These are phyloP conservation scores for Xylaria scruposa DNA, from an alignment of 495 filamentous ascomycete genomes.

Conservation along the genomic window DNA sequence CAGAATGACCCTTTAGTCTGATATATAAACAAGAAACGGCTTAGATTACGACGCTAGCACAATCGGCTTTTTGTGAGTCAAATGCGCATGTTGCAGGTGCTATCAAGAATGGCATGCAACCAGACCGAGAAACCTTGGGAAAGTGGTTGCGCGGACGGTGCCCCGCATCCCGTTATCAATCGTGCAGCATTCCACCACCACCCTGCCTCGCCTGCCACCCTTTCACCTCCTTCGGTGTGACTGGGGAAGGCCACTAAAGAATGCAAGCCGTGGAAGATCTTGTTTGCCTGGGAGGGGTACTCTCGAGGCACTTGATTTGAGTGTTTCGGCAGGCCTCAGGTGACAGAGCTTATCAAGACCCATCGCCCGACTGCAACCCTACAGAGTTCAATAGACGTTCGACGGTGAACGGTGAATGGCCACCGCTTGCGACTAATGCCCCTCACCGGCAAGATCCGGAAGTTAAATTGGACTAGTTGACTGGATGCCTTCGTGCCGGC, in stretches of 20 bases:
- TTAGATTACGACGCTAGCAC: neutral
- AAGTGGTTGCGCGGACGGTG: neutral
- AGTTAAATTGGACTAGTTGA: slow-evolving; percentile 11
- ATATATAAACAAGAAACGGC: neutral
- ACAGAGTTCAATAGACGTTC: neutral
- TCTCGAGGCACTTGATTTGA: slow-evolving; percentile 9
- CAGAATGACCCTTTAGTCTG: slow-evolving; percentile 7
- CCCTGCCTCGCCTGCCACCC: neutral
- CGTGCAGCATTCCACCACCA: neutral
- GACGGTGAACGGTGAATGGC: slow-evolving; percentile 12
- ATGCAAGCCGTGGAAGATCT: slow-evolving; percentile 8
- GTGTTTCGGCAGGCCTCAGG: slow-evolving; percentile 21
- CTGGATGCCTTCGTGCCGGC: neutral
- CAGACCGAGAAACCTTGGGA: neutral
- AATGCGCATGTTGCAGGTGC: neutral
- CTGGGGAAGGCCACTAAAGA: slow-evolving; percentile 9
- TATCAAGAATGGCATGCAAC: neutral
- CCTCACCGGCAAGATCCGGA: slow-evolving; percentile 19
- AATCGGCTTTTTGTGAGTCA: neutral
- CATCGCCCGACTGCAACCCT: slow-evolving; percentile 17
- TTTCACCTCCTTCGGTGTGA: slow-evolving; percentile 15
- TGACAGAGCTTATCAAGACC: slow-evolving; percentile 24
- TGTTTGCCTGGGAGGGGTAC: slow-evolving; percentile 21
- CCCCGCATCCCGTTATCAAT: slow-evolving; percentile 12
- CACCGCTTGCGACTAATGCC: neutral